Conservation (phyloP, 208 protist species). For the Trypanosoma avium region DNA sequence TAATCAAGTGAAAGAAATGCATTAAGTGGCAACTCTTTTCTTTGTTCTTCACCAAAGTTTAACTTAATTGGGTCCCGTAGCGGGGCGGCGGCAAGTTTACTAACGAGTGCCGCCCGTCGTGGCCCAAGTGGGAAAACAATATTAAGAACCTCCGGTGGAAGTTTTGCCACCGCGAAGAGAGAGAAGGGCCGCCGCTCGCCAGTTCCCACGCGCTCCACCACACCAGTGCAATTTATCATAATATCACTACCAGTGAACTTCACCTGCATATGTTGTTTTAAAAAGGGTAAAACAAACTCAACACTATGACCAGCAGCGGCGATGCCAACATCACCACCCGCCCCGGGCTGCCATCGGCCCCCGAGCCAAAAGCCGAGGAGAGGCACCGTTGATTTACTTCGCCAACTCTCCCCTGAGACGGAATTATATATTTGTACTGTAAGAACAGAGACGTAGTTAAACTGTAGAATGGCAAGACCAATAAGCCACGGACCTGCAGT, state of each 20-base stretch:
- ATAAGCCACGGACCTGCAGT: slow-evolving; percentile 38
- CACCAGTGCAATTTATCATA: no score
- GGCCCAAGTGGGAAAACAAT: slow-evolving; percentile 46
- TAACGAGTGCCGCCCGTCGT: slow-evolving; percentile 36
- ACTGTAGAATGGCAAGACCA: slow-evolving; percentile 43
- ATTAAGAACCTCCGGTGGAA: slow-evolving; percentile 29
- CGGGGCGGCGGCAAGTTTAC: slow-evolving; percentile 37
- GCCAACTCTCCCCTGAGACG: slow-evolving; percentile 19
- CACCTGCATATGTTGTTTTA: not conserved
- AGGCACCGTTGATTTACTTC: slow-evolving; percentile 1
- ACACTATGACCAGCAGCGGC: slow-evolving; percentile 27
- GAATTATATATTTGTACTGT: slow-evolving; percentile 33
- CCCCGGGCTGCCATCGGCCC: slow-evolving; percentile 28
- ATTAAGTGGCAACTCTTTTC: not conserved
- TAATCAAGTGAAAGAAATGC: slow-evolving; percentile 44
- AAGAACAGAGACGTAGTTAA: slow-evolving; percentile 38
- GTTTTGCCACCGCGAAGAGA: slow-evolving; percentile 18
- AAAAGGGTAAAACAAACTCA: slow-evolving; percentile 17
- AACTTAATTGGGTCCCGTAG: slow-evolving; percentile 5
- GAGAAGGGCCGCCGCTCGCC: no score
- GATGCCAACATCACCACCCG: slow-evolving; percentile 21
- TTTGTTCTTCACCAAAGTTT: slow-evolving; percentile 8
- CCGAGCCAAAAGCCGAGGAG: slow-evolving; percentile 18
- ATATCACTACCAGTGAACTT: slow-evolving; percentile 5
- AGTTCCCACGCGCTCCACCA: no score